Base-by-base conservation (phyloP, 176 grass and related monocot species). In the Oryza brachyantha region DNA sequence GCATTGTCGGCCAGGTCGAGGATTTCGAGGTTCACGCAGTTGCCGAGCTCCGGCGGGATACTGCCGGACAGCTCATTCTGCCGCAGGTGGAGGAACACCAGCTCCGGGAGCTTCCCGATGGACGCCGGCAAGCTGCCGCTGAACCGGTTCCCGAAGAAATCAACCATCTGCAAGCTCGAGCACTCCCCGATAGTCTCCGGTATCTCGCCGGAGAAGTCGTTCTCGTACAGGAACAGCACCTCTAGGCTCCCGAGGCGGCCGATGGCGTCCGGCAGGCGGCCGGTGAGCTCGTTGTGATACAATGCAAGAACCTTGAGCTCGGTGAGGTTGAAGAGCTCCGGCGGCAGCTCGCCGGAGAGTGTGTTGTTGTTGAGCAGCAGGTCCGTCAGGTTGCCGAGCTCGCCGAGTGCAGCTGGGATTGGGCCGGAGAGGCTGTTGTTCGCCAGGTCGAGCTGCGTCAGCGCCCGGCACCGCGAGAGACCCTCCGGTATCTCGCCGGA, bases 351-450 rank as follows among this genome's bases (percentile, higher is more conserved):
- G 36, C 92, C 90, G 1, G 96, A 86, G 64, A 99, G 79, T 74
- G 25, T 95, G 81, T 99, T 99, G 74, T 99, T 99, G 76, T 99
- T 99, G 48, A 99, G 84, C 69, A 82, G 42, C 16, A 99, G 83
- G 43, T 87, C 96, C 32, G 90, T 95, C 41, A 99, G 92, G 66
- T 85, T 87, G 9, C 68, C 35, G 37, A 99, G 90, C 70, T 81
- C 78, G 38, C 90, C 83, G 48, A 99, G 77, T 26, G 81, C 39
- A 8, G 67, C 38, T 0, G 96, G 96, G 65, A 99, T 99, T 4
- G 32, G 54, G 38, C 96, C 92, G 13, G 75, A 50, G 66, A 99
- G 88, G 69, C 83, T 91, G 82, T 95, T 99, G 79, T 99, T 94
- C 6, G 96, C 90, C 70, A 99, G 78, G 83, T 99, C 90, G 66